Percentiles rank a stretch among this genome's conserved stretches.
phyloP scores from a whole-genome alignment of 2,329 filamentous ascomycete species.

The Fusarium aywerte region DNA sequence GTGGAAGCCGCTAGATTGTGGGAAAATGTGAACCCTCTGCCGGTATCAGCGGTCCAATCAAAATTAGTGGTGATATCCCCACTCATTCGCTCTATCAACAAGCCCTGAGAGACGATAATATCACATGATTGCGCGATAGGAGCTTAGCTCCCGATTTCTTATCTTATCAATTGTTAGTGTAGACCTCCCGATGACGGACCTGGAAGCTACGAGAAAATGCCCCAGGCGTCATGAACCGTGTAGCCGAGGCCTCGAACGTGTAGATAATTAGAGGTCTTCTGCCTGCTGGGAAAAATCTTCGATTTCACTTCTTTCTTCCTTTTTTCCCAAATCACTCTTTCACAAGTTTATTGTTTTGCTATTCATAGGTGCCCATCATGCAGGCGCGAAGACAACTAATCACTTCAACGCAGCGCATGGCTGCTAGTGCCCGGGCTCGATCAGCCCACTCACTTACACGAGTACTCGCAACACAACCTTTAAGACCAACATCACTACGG shows the following conservation, averaged over 20 bases:
- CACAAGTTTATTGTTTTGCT: slow-evolving; percentile 1
- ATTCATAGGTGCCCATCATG: slow-evolving; percentile 47
- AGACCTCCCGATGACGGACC: slow-evolving; percentile 28
- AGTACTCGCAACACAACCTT: slow-evolving; percentile 37
- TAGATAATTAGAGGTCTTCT: slow-evolving; percentile 39
- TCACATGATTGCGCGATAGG: slow-evolving; percentile 52
- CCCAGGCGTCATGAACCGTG: slow-evolving; percentile 44
- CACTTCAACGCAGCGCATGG: slow-evolving; percentile 53
- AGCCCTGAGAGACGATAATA: slow-evolving; percentile 41
- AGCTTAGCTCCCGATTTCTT: background rate
- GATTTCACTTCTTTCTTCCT: slow-evolving; percentile 10
- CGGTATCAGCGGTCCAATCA: slow-evolving; percentile 46
- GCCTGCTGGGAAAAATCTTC: slow-evolving; percentile 1
- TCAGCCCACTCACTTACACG: slow-evolving; percentile 47
- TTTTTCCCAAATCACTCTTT: slow-evolving; percentile 1
- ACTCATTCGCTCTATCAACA: slow-evolving; percentile 3
- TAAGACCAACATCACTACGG: slow-evolving; percentile 39
- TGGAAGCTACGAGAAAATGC: slow-evolving; percentile 57
- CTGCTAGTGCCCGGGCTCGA: slow-evolving; percentile 47
- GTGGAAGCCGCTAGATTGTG: slow-evolving; percentile 57
- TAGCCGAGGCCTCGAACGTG: slow-evolving; percentile 23
- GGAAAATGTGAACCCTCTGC: slow-evolving; percentile 59
- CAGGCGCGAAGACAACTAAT: slow-evolving; percentile 56
- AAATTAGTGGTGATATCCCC: background rate
- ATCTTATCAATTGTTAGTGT: slow-evolving; percentile 6